phyloP scores from a whole-genome alignment of 257 asterid genomes.

The Solanum infundibuliforme region DNA sequence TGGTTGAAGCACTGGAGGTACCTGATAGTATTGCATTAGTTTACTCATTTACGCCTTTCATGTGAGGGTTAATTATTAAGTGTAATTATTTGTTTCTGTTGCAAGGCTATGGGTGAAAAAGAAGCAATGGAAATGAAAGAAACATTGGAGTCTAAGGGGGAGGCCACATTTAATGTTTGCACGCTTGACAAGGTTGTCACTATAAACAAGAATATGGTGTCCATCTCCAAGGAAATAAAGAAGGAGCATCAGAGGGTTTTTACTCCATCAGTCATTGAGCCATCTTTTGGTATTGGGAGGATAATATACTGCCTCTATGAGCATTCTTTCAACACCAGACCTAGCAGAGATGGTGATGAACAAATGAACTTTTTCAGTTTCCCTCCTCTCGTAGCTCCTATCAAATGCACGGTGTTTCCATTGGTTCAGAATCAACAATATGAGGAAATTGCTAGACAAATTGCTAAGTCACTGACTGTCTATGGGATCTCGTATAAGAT shows the following conservation, averaged over 20 bases:
- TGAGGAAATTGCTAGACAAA: constrained; percentile 55
- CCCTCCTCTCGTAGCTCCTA: constrained; percentile 78
- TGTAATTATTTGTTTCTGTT: neutral
- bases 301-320: constrained; percentile 81
- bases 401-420: constrained; percentile 87
- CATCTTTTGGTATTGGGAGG: constrained; percentile 88
- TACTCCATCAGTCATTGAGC: constrained; percentile 86
- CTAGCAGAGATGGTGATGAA: constrained; percentile 69
- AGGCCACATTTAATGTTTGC: constrained; percentile 59
- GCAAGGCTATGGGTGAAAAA: constrained; percentile 69
- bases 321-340: constrained; percentile 66
- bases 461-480: constrained; percentile 50
- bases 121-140: constrained; percentile 73
- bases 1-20: constrained; percentile 73
- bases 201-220: constrained; percentile 58
- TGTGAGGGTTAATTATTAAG: neutral
- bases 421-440: constrained; percentile 70
- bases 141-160: constrained; percentile 49
- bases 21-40: neutral
- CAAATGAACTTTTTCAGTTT: constrained; percentile 68
- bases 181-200: constrained; percentile 58
- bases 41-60: neutral
- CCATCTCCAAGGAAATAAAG: constrained; percentile 54
- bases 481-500: constrained; percentile 70
- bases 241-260: constrained; percentile 82